Percentiles rank a stretch among this genome's conserved stretches.
These are phyloP conservation scores for Murraya paniculata DNA, from an alignment of 345 rosid genomes.

Conservation along the genomic window DNA sequence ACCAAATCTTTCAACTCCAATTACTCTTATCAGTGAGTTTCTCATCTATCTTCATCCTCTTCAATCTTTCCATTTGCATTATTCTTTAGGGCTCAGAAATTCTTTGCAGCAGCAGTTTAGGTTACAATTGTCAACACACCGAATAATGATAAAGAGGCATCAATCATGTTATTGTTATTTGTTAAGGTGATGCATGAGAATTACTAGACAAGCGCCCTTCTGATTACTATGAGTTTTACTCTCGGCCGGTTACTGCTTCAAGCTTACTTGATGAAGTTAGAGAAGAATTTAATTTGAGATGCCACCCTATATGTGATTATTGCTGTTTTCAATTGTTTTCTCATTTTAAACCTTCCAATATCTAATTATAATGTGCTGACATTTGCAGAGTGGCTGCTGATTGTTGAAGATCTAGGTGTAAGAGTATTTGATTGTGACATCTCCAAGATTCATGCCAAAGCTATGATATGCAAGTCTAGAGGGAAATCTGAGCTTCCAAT, in stretches of 20 bases:
- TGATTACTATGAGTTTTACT: background rate
- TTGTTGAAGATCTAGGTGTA: conserved; percentile 58
- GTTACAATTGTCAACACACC: background rate
- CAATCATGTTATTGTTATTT: background rate
- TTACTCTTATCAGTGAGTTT: conserved; percentile 62
- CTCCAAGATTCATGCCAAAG: conserved; percentile 48
- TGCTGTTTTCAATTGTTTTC: background rate
- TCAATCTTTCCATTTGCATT: conserved; percentile 6
- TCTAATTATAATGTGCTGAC: conserved; percentile 9
- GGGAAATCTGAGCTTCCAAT: conserved; percentile 26
- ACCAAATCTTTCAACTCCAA: conserved; percentile 39
- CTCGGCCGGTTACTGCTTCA: background rate
- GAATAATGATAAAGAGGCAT: background rate
- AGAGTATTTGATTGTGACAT: conserved; percentile 47
- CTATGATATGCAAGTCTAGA: conserved; percentile 39
- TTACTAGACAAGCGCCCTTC: background rate
- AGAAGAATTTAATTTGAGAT: background rate
- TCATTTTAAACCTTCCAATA: background rate
- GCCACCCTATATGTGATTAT: background rate
- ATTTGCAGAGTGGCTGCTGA: conserved; percentile 63
- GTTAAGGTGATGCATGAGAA: background rate
- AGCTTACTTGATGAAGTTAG: background rate
- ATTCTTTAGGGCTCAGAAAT: background rate
- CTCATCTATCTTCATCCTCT: conserved; percentile 15
- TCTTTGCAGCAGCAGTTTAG: conserved; percentile 1